These are phyloP conservation scores for Mariannaea sp. DNA, from an alignment of 2,329 filamentous ascomycete genomes.

Conservation along the genomic window DNA sequence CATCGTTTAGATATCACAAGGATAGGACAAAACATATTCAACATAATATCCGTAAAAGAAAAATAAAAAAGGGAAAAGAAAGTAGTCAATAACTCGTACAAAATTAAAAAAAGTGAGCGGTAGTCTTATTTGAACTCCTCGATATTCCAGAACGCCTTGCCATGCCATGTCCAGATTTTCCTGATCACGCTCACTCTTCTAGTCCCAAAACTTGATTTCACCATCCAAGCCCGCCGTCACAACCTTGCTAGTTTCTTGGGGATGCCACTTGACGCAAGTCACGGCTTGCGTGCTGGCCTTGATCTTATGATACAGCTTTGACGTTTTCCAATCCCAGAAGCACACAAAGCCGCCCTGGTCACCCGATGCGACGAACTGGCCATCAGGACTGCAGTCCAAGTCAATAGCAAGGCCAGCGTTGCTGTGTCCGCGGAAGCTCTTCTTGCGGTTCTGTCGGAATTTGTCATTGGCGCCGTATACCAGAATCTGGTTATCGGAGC, in stretches of 20 bases:
- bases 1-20: too few species aligned
- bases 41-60: too few species aligned
- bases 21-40: too few species aligned
- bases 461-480: conserved; percentile 95
- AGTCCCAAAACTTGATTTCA: conserved; percentile 93
- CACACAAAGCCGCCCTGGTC: conserved; percentile 89
- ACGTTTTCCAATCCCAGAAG: conserved; percentile 99
- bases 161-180: conserved; percentile 32
- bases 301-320: conserved; percentile 98
- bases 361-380: conserved; percentile 85
- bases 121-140: conserved; percentile 16
- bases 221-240: conserved; percentile 90
- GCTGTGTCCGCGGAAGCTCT: conserved; percentile 94
- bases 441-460: conserved; percentile 97
- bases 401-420: conserved; percentile 94
- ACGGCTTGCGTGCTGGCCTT: conserved; percentile 81
- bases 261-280: conserved; percentile 92
- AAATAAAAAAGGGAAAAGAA: too few species aligned
- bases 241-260: conserved; percentile 95
- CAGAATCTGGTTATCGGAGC: conserved; percentile 92
- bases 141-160: conserved; percentile 32
- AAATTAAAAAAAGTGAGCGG: not conserved
- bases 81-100: too few species aligned
- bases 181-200: conserved; percentile 30
- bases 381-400: conserved; percentile 85